Evolutionary conservation across 2,329 filamentous ascomycete genomes (phyloP).

Genomic region (Septoria linicola): DNA sequence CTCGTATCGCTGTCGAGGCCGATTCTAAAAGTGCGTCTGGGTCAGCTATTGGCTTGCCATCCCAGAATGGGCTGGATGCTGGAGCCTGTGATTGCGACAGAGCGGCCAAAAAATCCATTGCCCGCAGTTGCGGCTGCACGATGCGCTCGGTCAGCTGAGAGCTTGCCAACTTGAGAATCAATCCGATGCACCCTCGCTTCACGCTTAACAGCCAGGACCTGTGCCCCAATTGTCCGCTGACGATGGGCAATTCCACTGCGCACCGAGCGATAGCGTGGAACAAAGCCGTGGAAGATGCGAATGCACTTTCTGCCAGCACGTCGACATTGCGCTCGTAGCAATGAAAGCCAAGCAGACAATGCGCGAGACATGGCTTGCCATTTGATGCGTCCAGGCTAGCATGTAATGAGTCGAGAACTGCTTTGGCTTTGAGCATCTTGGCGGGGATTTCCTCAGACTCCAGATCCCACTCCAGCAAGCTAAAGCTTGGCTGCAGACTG

Average conservation of each 20-base stretch:
- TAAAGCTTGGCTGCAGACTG: conserved; percentile 78
- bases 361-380: conserved; percentile 80
- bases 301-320: conserved; percentile 66
- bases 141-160: conserved; percentile 74
- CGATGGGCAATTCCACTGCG: conserved; percentile 51
- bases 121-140: conserved; percentile 75
- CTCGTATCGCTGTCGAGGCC: conserved; percentile 67
- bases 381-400: conserved; percentile 73
- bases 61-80: conserved; percentile 73
- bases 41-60: conserved; percentile 61
- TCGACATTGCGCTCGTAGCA: conserved; percentile 70
- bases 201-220: conserved; percentile 45
- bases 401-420: conserved; percentile 81
- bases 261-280: conserved; percentile 76
- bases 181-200: conserved; percentile 50
- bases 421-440: conserved; percentile 74
- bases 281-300: conserved; percentile 70
- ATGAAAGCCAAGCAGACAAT: conserved; percentile 82
- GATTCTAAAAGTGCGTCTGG: conserved; percentile 68
- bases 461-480: conserved; percentile 81
- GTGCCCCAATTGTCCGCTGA: conserved; percentile 42
- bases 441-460: conserved; percentile 66
- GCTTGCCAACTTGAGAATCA: conserved; percentile 79
- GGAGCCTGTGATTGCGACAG: conserved; percentile 70
- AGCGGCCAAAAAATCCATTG: conserved; percentile 75